phyloP scores from a whole-genome alignment of 2,329 filamentous ascomycete genomes.

The Penicillium sp. region DNA sequence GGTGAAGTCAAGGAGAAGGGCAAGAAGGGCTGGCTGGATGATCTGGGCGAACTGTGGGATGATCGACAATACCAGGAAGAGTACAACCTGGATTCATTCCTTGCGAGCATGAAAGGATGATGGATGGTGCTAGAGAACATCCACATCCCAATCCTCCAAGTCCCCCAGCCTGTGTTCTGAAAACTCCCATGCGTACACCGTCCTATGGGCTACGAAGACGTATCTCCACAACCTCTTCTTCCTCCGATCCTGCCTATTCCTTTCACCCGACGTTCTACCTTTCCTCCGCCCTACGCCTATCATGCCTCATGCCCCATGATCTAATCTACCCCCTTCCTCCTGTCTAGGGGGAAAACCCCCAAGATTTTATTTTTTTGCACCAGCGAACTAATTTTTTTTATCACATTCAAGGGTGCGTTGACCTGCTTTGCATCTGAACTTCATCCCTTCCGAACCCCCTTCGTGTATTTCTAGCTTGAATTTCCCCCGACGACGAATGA shows the following conservation, averaged over 20 bases:
- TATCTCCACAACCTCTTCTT: too few species aligned
- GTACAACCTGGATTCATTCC: constrained; percentile 92
- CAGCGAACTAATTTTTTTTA: background rate
- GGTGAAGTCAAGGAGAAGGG: constrained; percentile 92
- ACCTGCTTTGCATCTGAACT: constrained; percentile 3
- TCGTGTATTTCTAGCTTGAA: constrained; percentile 30
- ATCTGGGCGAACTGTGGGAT: constrained; percentile 95
- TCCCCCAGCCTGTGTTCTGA: background rate
- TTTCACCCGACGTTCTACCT: background rate
- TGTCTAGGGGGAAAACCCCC: background rate
- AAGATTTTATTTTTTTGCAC: background rate
- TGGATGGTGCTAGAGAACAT: background rate
- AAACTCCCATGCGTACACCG: background rate
- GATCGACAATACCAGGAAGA: constrained; percentile 98
- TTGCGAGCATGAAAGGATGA: constrained; percentile 82
- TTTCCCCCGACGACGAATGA: constrained; percentile 15
- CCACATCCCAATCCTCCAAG: background rate
- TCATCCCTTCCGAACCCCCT: constrained; percentile 11
- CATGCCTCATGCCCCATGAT: constrained; percentile 9
- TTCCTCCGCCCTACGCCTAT: background rate
- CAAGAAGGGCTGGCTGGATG: constrained; percentile 95
- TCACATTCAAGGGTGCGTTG: constrained; percentile 2
- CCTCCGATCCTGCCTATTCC: background rate
- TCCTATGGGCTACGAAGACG: too few species aligned
- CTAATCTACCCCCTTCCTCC: constrained; percentile 2